Conservation (phyloP, 1,284 basidiomycete genomes). For the Ceratobasidium sp. region DNA sequence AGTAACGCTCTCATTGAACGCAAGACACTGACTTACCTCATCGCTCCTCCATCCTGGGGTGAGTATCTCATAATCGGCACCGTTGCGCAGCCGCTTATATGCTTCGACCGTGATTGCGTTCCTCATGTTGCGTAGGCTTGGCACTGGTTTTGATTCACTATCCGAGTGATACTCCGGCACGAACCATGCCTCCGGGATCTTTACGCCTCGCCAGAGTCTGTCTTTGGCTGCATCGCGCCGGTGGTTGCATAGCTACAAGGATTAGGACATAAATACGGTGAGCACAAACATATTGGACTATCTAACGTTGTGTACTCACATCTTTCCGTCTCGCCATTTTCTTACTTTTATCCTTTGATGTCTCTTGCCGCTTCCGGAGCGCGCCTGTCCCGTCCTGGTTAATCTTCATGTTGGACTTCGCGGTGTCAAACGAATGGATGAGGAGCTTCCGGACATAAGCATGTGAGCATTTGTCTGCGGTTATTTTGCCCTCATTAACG, state of each 20-base stretch:
- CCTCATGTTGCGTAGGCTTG: background rate
- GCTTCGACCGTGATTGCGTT: background rate
- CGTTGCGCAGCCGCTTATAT: background rate
- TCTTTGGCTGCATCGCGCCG: background rate
- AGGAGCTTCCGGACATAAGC: background rate
- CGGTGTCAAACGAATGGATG: background rate
- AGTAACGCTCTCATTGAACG: background rate
- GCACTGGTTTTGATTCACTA: background rate
- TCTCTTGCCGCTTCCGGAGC: background rate
- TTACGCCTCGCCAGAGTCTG: background rate
- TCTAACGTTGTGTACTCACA: background rate
- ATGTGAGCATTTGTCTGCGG: background rate
- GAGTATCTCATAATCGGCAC: slow-evolving; percentile 8
- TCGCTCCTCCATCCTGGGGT: slow-evolving; percentile 13
- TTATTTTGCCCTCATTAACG: background rate
- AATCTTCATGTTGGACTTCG: background rate
- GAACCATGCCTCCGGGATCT: background rate
- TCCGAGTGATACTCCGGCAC: slow-evolving; percentile 15
- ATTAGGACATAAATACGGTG: background rate
- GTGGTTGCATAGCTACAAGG: background rate
- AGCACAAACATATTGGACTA: background rate
- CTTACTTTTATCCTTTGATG: slow-evolving; percentile 1
- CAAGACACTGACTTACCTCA: background rate
- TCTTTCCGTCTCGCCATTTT: background rate
- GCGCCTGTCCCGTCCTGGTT: background rate